Conservation (phyloP, 2,329 filamentous ascomycete genomes). For the Epichloe sylvatica region DNA sequence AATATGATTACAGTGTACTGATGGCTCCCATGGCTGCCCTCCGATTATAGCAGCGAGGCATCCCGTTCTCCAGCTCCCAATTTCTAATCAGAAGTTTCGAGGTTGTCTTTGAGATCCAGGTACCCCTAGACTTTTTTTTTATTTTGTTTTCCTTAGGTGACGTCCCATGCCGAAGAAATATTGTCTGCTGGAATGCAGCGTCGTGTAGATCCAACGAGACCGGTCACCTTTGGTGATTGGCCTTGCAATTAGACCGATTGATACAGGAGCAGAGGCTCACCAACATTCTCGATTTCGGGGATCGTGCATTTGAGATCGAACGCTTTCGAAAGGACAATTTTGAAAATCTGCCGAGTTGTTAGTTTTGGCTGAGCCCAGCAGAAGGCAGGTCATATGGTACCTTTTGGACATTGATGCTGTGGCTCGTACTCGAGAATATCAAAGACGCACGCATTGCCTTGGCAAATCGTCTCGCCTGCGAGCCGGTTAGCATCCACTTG, state of each 20-base stretch:
- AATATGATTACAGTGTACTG: slow-evolving; percentile 5
- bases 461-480: slow-evolving; percentile 79
- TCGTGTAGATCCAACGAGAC: neutral
- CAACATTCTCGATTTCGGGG: slow-evolving; percentile 95
- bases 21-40: neutral
- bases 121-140: neutral
- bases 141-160: neutral
- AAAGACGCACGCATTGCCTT: slow-evolving; percentile 96
- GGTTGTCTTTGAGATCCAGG: neutral
- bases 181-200: neutral
- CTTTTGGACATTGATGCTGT: slow-evolving; percentile 99
- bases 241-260: slow-evolving; percentile 37
- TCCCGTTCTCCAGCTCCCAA: neutral
- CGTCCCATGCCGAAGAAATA: neutral
- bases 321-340: slow-evolving; percentile 95
- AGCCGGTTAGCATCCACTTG: neutral
- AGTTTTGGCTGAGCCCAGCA: neutral
- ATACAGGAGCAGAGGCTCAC: slow-evolving; percentile 88
- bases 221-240: neutral
- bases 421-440: slow-evolving; percentile 97
- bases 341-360: slow-evolving; percentile 65
- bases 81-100: neutral
- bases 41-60: neutral
- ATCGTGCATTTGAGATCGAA: slow-evolving; percentile 99
- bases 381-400: slow-evolving; percentile 29